Evolutionary conservation across 176 grass and related monocot species (phyloP).

Genomic region (Aegilops sharonensis): DNA sequence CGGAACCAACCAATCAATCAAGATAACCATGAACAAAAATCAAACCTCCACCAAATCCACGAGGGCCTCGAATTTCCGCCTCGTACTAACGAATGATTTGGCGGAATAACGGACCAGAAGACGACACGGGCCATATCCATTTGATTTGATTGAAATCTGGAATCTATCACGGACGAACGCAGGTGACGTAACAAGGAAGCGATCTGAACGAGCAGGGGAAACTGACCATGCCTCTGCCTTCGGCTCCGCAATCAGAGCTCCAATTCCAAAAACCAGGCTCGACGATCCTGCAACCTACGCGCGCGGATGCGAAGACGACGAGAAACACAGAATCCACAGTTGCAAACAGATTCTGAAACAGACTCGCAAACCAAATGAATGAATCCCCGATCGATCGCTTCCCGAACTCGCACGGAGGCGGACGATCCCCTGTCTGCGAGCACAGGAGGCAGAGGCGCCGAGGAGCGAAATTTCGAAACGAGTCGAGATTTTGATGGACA

Average conservation of each 20-base stretch:
- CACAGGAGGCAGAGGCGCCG: background rate
- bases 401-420: background rate
- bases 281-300: constrained; percentile 21
- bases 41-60: constrained; percentile 26
- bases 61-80: background rate
- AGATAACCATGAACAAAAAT: background rate
- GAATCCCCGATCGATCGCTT: background rate
- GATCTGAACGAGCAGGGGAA: background rate
- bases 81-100: background rate
- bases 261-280: background rate
- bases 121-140: too few relatives aligned
- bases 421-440: constrained; percentile 18
- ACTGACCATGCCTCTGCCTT: constrained; percentile 35
- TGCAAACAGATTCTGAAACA: background rate
- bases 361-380: background rate
- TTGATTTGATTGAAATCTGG: background rate
- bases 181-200: background rate
- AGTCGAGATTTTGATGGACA: background rate
- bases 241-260: background rate
- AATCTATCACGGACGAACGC: background rate
- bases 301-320: too few relatives aligned
- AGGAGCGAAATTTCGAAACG: background rate
- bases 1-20: too few relatives aligned
- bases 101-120: too few relatives aligned
- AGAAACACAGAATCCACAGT: background rate